Percentiles rank a stretch among this genome's conserved stretches.
Conservation (phyloP, 2,329 filamentous ascomycete species). For the Metarhizium sp. region DNA sequence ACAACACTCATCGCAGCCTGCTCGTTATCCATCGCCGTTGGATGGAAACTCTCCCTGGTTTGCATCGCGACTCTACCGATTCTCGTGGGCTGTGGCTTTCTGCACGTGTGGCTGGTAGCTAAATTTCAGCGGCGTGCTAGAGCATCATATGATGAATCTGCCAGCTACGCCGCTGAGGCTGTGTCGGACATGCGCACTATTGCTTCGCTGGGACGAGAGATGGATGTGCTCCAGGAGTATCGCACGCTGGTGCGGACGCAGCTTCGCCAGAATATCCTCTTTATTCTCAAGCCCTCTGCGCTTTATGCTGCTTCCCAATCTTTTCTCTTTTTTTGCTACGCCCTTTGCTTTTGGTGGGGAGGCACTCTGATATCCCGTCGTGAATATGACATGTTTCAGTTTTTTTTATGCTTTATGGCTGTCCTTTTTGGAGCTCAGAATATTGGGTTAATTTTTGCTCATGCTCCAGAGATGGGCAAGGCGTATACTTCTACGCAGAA, state of each 20-base stretch:
- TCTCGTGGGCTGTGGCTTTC: conserved; percentile 29
- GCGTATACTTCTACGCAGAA: neutral
- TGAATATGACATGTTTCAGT: conserved; percentile 23
- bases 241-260: conserved; percentile 6
- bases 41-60: conserved; percentile 36
- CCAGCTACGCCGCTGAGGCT: neutral
- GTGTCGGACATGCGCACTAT: neutral
- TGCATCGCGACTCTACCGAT: conserved; percentile 31
- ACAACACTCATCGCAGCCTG: conserved; percentile 29
- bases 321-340: conserved; percentile 21
- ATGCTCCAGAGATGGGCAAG: neutral
- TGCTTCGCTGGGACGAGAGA: neutral
- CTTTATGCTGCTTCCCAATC: conserved; percentile 11
- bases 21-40: conserved; percentile 28
- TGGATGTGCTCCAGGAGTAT: neutral
- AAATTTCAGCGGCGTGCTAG: neutral
- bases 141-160: neutral
- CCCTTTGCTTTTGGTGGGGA: conserved; percentile 27
- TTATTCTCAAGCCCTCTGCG: neutral
- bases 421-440: too few species aligned
- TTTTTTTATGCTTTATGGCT: too few species aligned
- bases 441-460: too few species aligned
- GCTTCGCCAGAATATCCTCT: conserved; percentile 17
- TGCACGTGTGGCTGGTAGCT: conserved; percentile 26
- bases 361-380: conserved; percentile 12